phyloP scores from a whole-genome alignment of 2,329 filamentous ascomycete species.

The Verticillium nubilum region DNA sequence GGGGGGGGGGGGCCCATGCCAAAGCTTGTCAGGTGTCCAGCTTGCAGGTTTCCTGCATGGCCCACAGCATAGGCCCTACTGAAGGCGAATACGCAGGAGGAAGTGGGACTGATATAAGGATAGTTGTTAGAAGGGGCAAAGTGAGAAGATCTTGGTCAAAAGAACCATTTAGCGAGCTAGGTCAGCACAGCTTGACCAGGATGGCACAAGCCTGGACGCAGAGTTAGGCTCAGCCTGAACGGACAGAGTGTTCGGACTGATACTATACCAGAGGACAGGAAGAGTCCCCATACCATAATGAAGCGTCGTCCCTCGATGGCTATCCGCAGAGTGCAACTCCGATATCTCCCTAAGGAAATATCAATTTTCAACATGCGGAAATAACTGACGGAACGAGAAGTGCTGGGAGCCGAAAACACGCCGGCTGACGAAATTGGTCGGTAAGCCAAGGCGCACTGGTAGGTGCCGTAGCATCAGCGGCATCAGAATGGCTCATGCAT shows the following conservation, averaged over 20 bases:
- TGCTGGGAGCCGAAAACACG: background rate
- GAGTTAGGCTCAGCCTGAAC: too few species aligned
- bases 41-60: background rate
- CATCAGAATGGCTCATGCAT: background rate
- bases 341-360: background rate
- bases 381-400: background rate
- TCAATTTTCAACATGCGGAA: background rate
- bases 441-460: background rate
- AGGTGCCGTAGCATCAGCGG: background rate
- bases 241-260: too few species aligned
- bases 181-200: too few species aligned
- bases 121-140: background rate
- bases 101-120: background rate
- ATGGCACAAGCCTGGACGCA: too few species aligned
- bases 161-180: too few species aligned
- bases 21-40: background rate
- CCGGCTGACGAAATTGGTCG: background rate
- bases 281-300: too few species aligned
- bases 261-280: too few species aligned
- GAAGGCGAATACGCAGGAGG: background rate
- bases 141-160: background rate
- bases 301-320: background rate
- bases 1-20: background rate
- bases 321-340: background rate
- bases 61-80: background rate